A percentile compares a stretch with the other conserved stretches of the same genome.
These are phyloP conservation scores for Rhynchosporium agropyri DNA, from an alignment of 2,329 filamentous ascomycete genomes.

Conservation along the genomic window DNA sequence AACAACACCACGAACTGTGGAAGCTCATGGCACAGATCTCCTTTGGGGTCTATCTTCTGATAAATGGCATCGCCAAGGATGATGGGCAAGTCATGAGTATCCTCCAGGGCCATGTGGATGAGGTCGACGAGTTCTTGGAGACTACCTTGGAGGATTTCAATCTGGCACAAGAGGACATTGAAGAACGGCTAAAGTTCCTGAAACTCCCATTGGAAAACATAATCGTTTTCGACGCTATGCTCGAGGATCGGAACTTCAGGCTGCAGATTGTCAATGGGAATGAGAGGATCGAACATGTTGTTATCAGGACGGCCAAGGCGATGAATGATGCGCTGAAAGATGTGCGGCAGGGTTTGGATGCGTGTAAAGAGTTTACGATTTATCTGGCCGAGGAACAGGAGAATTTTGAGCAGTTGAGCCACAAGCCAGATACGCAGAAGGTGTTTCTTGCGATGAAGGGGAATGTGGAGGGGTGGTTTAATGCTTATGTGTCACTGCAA, in stretches of 20 bases:
- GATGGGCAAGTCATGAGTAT: constrained; percentile 87
- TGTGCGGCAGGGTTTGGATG: constrained; percentile 74
- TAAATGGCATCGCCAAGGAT: constrained; percentile 84
- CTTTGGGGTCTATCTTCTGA: constrained; percentile 87
- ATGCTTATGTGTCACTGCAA: constrained; percentile 76
- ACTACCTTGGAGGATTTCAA: constrained; percentile 83
- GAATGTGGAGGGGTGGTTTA: constrained; percentile 88
- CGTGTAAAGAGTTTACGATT: constrained; percentile 73
- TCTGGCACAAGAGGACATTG: constrained; percentile 76
- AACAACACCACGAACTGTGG: constrained; percentile 82
- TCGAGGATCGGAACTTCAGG: constrained; percentile 82
- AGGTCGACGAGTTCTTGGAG: constrained; percentile 89
- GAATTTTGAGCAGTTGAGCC: constrained; percentile 59
- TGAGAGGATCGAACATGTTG: constrained; percentile 86
- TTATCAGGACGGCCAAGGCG: constrained; percentile 74
- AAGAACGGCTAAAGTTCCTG: constrained; percentile 76
- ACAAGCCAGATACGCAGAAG: constrained; percentile 65
- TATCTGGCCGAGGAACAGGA: constrained; percentile 72
- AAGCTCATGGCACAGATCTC: constrained; percentile 92
- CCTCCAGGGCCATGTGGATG: constrained; percentile 87
- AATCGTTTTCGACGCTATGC: constrained; percentile 80
- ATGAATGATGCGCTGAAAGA: constrained; percentile 81
- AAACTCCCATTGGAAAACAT: constrained; percentile 83
- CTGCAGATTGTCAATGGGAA: constrained; percentile 83
- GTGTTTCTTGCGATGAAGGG: constrained; percentile 90